Evolutionary conservation across 73 alveolate species (phyloP).

Genomic region (Uronychia setigera): DNA sequence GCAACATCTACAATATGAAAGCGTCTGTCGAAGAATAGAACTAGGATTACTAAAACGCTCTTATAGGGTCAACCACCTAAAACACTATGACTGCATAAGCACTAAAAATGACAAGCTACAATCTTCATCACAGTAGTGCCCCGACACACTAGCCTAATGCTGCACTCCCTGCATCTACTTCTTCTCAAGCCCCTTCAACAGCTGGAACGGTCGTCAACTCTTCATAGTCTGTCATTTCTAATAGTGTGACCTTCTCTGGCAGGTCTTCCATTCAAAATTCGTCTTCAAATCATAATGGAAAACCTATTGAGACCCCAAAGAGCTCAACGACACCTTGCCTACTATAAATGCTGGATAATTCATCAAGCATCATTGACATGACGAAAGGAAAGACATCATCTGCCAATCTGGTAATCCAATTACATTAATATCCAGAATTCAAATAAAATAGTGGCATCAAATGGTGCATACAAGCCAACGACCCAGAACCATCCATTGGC

Average conservation of each 20-base stretch:
- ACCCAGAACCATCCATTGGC: too few relatives aligned
- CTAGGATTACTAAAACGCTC: not conserved
- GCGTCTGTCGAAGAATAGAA: not conserved
- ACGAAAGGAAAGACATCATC: not conserved
- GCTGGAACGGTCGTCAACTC: too few relatives aligned
- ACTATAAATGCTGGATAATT: not conserved
- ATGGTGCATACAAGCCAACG: too few relatives aligned
- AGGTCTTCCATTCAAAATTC: not conserved
- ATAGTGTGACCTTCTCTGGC: not conserved
- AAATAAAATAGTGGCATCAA: too few relatives aligned
- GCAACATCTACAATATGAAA: conserved; percentile 1
- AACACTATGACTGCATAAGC: not conserved
- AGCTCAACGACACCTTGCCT: not conserved
- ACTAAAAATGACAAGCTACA: not conserved
- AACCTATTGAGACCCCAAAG: not conserved
- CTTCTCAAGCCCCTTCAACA: too few relatives aligned
- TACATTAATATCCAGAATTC: too few relatives aligned
- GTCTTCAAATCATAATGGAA: not conserved
- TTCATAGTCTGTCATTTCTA: too few relatives aligned
- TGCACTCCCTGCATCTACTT: too few relatives aligned
- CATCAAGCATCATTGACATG: not conserved
- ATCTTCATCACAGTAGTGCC: not conserved
- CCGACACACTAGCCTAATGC: too few relatives aligned
- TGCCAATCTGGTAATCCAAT: too few relatives aligned
- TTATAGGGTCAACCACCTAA: not conserved